phyloP scores from a whole-genome alignment of 2,329 filamentous ascomycete species.

The Parafenestella ontariensis region DNA sequence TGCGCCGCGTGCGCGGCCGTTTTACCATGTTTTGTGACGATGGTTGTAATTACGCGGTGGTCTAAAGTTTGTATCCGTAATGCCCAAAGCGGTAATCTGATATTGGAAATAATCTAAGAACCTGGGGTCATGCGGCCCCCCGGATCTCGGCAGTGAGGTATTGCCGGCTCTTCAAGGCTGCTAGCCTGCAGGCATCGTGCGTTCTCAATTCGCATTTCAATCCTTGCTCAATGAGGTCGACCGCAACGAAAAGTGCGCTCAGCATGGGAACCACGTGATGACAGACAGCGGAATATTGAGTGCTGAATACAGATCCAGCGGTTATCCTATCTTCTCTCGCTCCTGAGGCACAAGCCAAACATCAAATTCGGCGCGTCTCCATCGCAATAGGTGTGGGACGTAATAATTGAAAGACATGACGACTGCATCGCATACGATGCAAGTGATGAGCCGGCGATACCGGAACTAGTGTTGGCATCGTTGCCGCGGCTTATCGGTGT shows the following conservation, averaged over 20 bases:
- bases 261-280: no score
- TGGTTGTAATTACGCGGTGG: conserved; percentile 32
- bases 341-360: background rate
- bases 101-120: conserved; percentile 30
- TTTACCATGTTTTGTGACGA: conserved; percentile 11
- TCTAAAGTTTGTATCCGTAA: conserved; percentile 19
- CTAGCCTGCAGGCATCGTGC: background rate
- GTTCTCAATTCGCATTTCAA: background rate
- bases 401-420: background rate
- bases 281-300: background rate
- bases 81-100: conserved; percentile 27
- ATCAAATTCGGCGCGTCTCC: background rate
- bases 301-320: background rate
- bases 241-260: background rate
- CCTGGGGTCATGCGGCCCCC: conserved; percentile 30
- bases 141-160: conserved; percentile 26
- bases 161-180: conserved; percentile 17
- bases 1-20: background rate
- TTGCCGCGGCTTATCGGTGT: background rate
- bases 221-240: background rate
- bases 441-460: background rate
- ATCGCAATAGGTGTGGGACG: background rate
- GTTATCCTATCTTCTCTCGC: background rate
- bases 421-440: background rate
- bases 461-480: background rate